Evolutionary conservation across 75 land plant species (phyloP), one percentile per base, ranked within the genome.

Genomic region (Gnetum montanum): DNA sequence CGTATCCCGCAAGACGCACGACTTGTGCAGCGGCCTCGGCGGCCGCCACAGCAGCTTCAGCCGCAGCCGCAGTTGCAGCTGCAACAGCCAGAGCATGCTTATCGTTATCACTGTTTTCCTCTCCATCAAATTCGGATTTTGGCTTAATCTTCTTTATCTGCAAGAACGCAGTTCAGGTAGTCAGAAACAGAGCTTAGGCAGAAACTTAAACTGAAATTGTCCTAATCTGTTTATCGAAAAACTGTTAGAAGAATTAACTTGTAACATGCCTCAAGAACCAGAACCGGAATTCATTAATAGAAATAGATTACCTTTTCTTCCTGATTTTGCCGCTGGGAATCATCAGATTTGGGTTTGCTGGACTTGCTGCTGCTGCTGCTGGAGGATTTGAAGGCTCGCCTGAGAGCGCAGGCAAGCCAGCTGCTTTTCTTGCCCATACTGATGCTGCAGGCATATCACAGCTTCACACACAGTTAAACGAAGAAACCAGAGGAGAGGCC

Each of bases 381-480:
- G 5, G 87, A 73, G 44, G 85, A 90, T 60, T 93, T 74, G 64
- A 90, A 83, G 13, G 82, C 96, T 59, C 86, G 77, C 36, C 83
- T 90, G 36, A 90, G 83, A 12, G 82, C 96, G n/a, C n/a, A n/a
- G 31, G 82, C 72, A 57, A 90, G 63, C 96, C 82, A 82, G 44
- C 58, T 65, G 2, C 78, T 72, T 35, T 81, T 84, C 61, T 77
- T 80, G 45, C 71, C 74, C 74, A 71, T 71, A 3, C 3, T 40
- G 12, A 11, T n/a, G n/a, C n/a, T n/a, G n/a, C n/a, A n/a, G n/a
- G n/a, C n/a, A n/a, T n/a, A n/a, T n/a, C n/a, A n/a, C n/a, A n/a
- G n/a, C n/a, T n/a, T n/a, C n/a, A n/a, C n/a, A n/a, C n/a, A n/a
- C n/a, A n/a, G n/a, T n/a, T n/a, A n/a, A n/a, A n/a, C n/a, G n/a